Evolutionary conservation across 176 grass and related monocot genomes (phyloP).

Genomic region (Otatea glauca): DNA sequence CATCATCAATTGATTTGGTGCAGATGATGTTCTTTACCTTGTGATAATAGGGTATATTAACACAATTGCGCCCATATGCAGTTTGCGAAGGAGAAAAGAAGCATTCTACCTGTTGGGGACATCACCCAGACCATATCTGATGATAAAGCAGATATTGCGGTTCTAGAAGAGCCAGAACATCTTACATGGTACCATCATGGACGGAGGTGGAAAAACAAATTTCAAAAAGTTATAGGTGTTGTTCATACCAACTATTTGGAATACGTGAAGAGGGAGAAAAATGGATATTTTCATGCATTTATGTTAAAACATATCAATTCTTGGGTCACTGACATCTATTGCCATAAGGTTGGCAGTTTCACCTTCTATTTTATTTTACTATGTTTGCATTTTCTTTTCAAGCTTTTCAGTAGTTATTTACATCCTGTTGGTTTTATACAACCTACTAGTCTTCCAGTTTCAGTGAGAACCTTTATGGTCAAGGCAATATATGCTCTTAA

Average conservation of each 20-base stretch:
- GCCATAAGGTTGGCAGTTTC: slow-evolving; percentile 81
- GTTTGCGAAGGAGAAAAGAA: slow-evolving; percentile 94
- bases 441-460: slow-evolving; percentile 5
- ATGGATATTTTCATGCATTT: slow-evolving; percentile 87
- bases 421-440: neutral
- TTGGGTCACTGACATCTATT: slow-evolving; percentile 93
- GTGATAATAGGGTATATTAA: slow-evolving; percentile 9
- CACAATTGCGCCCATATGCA: slow-evolving; percentile 31
- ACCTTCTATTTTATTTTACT: slow-evolving; percentile 3
- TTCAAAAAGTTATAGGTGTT: slow-evolving; percentile 84
- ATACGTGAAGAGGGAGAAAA: slow-evolving; percentile 94
- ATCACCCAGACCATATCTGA: slow-evolving; percentile 85
- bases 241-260: slow-evolving; percentile 96
- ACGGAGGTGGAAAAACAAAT: slow-evolving; percentile 92
- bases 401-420: neutral
- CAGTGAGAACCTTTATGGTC: slow-evolving; percentile 2
- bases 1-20: neutral
- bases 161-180: slow-evolving; percentile 98
- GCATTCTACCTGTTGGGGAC: slow-evolving; percentile 96
- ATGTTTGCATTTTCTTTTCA: slow-evolving; percentile 12
- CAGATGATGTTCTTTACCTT: slow-evolving; percentile 14
- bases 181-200: slow-evolving; percentile 99
- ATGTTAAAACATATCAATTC: slow-evolving; percentile 87
- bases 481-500: neutral
- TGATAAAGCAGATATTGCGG: slow-evolving; percentile 82